Base-by-base conservation (phyloP, 495 filamentous ascomycete species). In the Opeltia flavorubescens region DNA sequence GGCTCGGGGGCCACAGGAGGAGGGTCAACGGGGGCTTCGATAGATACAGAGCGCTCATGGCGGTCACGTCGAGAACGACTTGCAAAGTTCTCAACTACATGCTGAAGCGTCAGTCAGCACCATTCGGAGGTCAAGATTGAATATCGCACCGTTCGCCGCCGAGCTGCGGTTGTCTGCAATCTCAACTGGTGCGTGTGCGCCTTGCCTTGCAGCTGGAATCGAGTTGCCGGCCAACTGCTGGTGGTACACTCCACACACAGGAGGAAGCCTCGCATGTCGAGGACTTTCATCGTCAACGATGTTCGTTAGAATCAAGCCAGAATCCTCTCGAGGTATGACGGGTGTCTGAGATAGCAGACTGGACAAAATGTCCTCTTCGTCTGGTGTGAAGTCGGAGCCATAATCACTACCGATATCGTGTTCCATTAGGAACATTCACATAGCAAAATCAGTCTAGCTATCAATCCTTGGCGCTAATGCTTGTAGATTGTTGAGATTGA, bases 321-420 rank as follows among this genome's bases (percentile, higher is more conserved):
- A 26, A 21, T 49, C 43, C 4, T 23, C 17, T 13, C 31, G 24
- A 54, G 43, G 35, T 52, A 52, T 11, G 51, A 52, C 15, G 25
- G 49, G 45, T 56, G 34, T 56, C 62, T 60, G 62, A 31, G 43
- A 59, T 56, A 78, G 62, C 15, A 75, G 50, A 9, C 67, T 61
- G 53, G 65, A 62, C 52, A 76, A 38, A n/a, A 75, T 50, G 29
- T 61, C 61, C 50, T 75, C 67, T 56, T 86, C 81, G 42, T 80
- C 81, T 9, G 66, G 60, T 0, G 77, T 76, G 50, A 86, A 78
- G 47, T 85, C 80, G 25, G 81, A 85, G 21, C 80, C 81, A 68
- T 86, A 89, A 47, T 84, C 78, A 54, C 70, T 78, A 50, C 65
- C 63, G 50, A 41, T 58, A 44, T 69, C 67, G 15, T 52, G 4